phyloP scores from a whole-genome alignment of 2,329 filamentous ascomycete species.

The Trichoderma semiorbis region DNA sequence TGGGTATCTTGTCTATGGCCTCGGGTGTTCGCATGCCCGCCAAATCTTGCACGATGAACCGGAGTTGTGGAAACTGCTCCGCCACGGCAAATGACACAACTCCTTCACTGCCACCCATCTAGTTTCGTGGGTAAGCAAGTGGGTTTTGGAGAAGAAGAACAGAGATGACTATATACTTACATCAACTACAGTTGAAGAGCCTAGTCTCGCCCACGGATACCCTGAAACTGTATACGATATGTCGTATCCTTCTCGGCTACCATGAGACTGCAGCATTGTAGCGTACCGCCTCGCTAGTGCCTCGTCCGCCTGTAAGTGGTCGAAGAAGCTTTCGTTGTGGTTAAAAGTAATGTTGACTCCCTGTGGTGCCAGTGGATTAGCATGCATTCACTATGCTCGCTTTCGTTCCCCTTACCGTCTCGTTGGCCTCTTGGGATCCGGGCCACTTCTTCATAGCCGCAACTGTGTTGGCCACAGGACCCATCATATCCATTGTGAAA shows the following conservation, averaged over 20 bases:
- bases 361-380: neutral
- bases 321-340: conserved; percentile 11
- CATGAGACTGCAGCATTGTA: conserved; percentile 32
- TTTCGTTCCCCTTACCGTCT: conserved; percentile 25
- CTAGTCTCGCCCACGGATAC: neutral
- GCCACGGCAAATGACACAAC: neutral
- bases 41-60: neutral
- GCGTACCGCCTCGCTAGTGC: conserved; percentile 29
- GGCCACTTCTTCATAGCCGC: conserved; percentile 37
- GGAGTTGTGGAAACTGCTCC: neutral
- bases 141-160: neutral
- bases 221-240: conserved; percentile 23
- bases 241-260: conserved; percentile 24
- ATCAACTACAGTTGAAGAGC: neutral
- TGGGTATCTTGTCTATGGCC: neutral
- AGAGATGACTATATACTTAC: neutral
- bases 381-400: neutral
- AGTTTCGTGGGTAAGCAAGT: neutral
- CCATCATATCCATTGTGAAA: conserved; percentile 30
- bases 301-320: conserved; percentile 26
- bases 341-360: conserved; percentile 30
- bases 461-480: conserved; percentile 30
- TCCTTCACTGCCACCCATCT: neutral
- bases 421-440: conserved; percentile 32
- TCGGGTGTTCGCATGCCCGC: neutral